Conservation (phyloP, 257 asterid species). For the Gentiana dahurica region DNA sequence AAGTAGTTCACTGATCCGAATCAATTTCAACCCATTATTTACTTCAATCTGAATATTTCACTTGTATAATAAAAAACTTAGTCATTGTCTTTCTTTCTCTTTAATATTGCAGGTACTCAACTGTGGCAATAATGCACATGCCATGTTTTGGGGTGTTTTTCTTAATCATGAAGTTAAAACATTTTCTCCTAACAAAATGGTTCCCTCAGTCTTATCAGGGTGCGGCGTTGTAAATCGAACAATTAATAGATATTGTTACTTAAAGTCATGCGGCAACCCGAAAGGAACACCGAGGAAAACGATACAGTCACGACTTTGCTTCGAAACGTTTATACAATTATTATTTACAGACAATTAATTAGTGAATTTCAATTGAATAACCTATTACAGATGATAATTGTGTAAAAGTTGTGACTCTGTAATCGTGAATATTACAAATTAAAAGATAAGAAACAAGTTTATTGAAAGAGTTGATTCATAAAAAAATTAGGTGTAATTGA, state of each 20-base stretch:
- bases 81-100: background rate
- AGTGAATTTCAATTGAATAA: too few relatives aligned
- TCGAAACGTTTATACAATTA: too few relatives aligned
- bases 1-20: too few relatives aligned
- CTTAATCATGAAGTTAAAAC: slow-evolving; percentile 64
- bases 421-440: too few relatives aligned
- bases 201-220: slow-evolving; percentile 61
- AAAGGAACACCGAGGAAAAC: background rate
- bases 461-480: too few relatives aligned
- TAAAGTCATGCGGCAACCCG: background rate
- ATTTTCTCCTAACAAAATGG: slow-evolving; percentile 53
- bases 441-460: too few relatives aligned
- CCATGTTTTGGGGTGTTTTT: slow-evolving; percentile 78
- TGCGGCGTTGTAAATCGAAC: slow-evolving; percentile 7
- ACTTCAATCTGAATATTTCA: background rate
- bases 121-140: slow-evolving; percentile 83
- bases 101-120: slow-evolving; percentile 49
- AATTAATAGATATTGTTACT: background rate
- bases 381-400: too few relatives aligned
- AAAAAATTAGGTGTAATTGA: background rate
- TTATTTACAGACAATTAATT: too few relatives aligned
- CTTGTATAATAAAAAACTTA: background rate
- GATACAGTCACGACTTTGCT: too few relatives aligned
- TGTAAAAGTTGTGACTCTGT: too few relatives aligned
- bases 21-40: too few relatives aligned